phyloP scores from a whole-genome alignment of 2,329 filamentous ascomycete species.

The Rugonectria rugulosa region DNA sequence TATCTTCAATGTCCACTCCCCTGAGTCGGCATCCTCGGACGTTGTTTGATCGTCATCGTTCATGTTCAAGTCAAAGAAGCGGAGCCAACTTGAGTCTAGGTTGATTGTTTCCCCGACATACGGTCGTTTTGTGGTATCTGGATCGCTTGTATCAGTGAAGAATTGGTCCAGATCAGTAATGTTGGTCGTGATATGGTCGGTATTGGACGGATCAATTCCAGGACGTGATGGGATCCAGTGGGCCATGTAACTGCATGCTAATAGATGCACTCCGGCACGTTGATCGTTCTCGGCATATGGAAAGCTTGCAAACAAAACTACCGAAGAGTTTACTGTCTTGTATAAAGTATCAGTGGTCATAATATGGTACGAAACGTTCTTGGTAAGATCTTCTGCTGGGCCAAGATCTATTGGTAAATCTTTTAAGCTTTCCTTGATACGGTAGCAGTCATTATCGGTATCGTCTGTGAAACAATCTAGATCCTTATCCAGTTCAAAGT shows the following conservation, averaged over 20 bases:
- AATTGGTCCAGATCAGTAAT: neutral
- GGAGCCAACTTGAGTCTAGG: neutral
- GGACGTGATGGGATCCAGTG: conserved; percentile 11
- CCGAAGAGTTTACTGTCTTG: neutral
- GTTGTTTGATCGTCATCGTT: neutral
- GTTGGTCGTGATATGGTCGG: neutral
- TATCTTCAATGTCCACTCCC: neutral
- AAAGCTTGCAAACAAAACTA: neutral
- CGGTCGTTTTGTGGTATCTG: neutral
- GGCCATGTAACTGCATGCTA: conserved; percentile 7
- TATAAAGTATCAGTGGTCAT: neutral
- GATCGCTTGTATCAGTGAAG: neutral
- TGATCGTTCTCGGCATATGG: neutral
- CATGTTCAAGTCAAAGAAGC: neutral
- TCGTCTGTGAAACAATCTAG: conserved; percentile 1
- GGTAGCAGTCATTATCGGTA: neutral
- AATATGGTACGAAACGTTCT: neutral
- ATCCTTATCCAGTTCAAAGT: neutral
- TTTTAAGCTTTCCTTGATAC: neutral
- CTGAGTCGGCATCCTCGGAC: too few relatives aligned
- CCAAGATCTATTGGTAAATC: neutral
- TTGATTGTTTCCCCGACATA: neutral
- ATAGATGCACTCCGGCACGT: neutral
- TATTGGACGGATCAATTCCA: neutral
- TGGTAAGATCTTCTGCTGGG: too few relatives aligned